phyloP scores from a whole-genome alignment of 2,329 filamentous ascomycete genomes.

The Fusarium torreyae region DNA sequence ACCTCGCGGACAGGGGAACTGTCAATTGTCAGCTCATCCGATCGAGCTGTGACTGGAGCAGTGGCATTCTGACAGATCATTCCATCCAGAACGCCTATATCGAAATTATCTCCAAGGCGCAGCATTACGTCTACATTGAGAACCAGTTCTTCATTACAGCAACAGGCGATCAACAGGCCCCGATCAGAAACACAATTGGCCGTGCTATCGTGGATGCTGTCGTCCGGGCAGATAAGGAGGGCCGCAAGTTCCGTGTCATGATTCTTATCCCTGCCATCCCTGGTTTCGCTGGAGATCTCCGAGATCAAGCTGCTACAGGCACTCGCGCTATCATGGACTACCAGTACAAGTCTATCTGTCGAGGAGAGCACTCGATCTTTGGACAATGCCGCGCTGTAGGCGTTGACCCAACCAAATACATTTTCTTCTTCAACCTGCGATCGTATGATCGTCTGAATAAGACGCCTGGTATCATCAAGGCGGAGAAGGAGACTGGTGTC shows the following conservation, averaged over 20 bases:
- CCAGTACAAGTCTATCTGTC: slow-evolving; percentile 95
- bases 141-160: slow-evolving; percentile 99
- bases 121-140: slow-evolving; percentile 97
- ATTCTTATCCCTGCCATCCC: slow-evolving; percentile 92
- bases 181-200: slow-evolving; percentile 90
- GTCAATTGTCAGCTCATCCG: slow-evolving; percentile 89
- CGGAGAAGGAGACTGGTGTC: slow-evolving; percentile 86
- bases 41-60: slow-evolving; percentile 94
- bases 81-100: slow-evolving; percentile 90
- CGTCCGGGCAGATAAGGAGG: slow-evolving; percentile 83
- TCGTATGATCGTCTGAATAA: slow-evolving; percentile 94
- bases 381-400: slow-evolving; percentile 80
- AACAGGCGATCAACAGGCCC: slow-evolving; percentile 87
- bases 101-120: slow-evolving; percentile 86
- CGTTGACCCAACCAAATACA: slow-evolving; percentile 82
- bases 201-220: slow-evolving; percentile 92
- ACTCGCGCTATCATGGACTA: slow-evolving; percentile 98
- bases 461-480: slow-evolving; percentile 78
- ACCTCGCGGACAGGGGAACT: slow-evolving; percentile 75
- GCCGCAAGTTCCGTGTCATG: slow-evolving; percentile 91
- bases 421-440: slow-evolving; percentile 95
- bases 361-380: slow-evolving; percentile 92
- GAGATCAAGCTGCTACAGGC: slow-evolving; percentile 85
- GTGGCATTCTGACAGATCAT: slow-evolving; percentile 86
- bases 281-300: slow-evolving; percentile 92